A percentile compares a stretch with the other conserved stretches of the same genome.
Evolutionary conservation across 441 rosid genomes (phyloP).

Genomic region (Adansonia madagascariensis): DNA sequence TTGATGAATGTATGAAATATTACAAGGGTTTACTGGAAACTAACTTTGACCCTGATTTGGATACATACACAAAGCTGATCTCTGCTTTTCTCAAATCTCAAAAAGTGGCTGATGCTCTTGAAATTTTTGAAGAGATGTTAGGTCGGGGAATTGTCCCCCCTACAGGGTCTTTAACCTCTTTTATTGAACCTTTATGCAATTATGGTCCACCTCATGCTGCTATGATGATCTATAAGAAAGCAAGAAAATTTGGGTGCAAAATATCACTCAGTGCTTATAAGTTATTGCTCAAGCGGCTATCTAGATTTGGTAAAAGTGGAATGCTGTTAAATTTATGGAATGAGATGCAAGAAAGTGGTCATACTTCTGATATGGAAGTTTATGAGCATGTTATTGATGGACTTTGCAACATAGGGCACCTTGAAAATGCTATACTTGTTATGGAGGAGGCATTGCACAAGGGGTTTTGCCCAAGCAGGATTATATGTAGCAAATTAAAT

Average conservation of each 20-base stretch:
- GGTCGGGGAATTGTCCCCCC: slow-evolving; percentile 58
- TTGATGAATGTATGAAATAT: slow-evolving; percentile 58
- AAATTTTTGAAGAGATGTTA: slow-evolving; percentile 82
- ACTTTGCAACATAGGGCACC: slow-evolving; percentile 86
- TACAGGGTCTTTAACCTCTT: slow-evolving; percentile 65
- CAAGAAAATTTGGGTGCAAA: slow-evolving; percentile 69
- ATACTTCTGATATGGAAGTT: slow-evolving; percentile 65
- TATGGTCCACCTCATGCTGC: slow-evolving; percentile 96
- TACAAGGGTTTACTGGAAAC: slow-evolving; percentile 55
- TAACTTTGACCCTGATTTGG: slow-evolving; percentile 57
- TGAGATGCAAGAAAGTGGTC: slow-evolving; percentile 82
- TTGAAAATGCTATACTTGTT: slow-evolving; percentile 84
- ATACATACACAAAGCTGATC: slow-evolving; percentile 67
- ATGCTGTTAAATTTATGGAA: slow-evolving; percentile 77
- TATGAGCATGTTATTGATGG: slow-evolving; percentile 83
- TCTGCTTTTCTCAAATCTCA: slow-evolving; percentile 69
- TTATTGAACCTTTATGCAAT: slow-evolving; percentile 69
- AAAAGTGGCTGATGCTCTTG: slow-evolving; percentile 86
- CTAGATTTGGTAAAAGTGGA: slow-evolving; percentile 93
- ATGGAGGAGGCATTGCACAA: slow-evolving; percentile 78
- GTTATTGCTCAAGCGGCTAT: slow-evolving; percentile 73
- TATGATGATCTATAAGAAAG: slow-evolving; percentile 68
- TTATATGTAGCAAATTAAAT: slow-evolving; percentile 70
- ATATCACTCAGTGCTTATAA: slow-evolving; percentile 73
- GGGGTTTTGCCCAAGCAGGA: slow-evolving; percentile 89